phyloP scores from a whole-genome alignment of 495 filamentous ascomycete species.

The Neurospora sp. region DNA sequence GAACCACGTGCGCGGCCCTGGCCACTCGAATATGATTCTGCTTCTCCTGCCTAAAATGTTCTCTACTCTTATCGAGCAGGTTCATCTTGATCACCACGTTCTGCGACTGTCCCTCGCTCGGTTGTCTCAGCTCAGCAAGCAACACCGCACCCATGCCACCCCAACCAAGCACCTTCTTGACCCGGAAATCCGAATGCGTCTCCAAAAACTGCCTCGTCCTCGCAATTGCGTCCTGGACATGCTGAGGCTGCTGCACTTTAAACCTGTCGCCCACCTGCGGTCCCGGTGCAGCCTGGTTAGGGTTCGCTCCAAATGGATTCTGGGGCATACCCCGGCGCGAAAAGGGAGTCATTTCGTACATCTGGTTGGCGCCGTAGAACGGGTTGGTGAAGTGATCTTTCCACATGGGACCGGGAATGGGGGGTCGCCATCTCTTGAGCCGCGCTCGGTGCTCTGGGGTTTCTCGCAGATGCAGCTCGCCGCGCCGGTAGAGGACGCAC shows the following conservation, averaged over 20 bases:
- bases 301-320: neutral
- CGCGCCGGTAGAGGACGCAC: neutral
- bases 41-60: neutral
- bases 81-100: neutral
- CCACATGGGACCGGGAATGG: neutral
- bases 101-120: neutral
- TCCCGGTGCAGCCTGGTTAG: neutral
- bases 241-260: neutral
- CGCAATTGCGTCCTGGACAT: neutral
- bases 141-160: neutral
- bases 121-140: neutral
- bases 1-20: neutral
- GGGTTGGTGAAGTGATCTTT: neutral
- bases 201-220: neutral
- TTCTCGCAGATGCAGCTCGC: neutral
- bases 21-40: neutral
- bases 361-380: neutral
- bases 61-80: neutral
- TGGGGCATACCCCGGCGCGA: neutral
- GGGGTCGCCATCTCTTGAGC: neutral
- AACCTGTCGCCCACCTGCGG: neutral
- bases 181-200: neutral
- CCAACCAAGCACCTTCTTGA: neutral
- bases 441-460: neutral
- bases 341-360: neutral